Base-by-base conservation (phyloP, 2,329 filamentous ascomycete genomes). In the Aspergillus quadrilineatus region DNA sequence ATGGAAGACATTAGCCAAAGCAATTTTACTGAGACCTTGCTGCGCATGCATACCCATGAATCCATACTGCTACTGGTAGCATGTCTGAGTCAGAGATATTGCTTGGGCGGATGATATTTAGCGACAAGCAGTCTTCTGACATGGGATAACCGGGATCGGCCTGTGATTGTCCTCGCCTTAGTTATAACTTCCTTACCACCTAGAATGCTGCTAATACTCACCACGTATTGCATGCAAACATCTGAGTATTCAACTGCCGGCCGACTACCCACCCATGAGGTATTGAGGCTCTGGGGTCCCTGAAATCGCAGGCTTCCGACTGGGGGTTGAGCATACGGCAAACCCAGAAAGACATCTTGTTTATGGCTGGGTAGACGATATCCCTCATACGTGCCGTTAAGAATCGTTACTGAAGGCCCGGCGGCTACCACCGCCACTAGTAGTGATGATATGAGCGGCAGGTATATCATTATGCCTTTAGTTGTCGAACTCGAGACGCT, bases 51-150 rank as follows among this genome's bases (percentile, higher is more conserved):
- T 34, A 34, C 32, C 32, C 32, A 34, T 34, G 53, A 17, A 67
- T 65, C 39, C 56, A 67, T 22, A 65, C 39, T 26, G 17, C 7
- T 5, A 42, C 39, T 4, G 39, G 39, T 12, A 42, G 17, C 5
- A 5, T 9, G 6, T n/a, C 14, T 10, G 43, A 6, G 60, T 41
- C 1, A 65, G 61, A 9, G 7, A n/a, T 8, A 15, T 29, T 45
- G 26, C 44, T 51, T 3, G 46, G 64, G 7, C 59, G 64, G 15
- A 62, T 57, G 26, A 67, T 55, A 53, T 67, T 68, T 2, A 63
- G 37, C 10, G 56, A 66, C n/a, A 65, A 26, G 28, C 65, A 67
- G 34, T 63, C 63, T 34, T 67, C 65, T 14, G 32, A 34, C 32
- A 34, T 34, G 32, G 32, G 32, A 34, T 34, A 34, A 34, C 32